phyloP scores from a whole-genome alignment of 2,329 filamentous ascomycete species.

The Talaromyces sp. region DNA sequence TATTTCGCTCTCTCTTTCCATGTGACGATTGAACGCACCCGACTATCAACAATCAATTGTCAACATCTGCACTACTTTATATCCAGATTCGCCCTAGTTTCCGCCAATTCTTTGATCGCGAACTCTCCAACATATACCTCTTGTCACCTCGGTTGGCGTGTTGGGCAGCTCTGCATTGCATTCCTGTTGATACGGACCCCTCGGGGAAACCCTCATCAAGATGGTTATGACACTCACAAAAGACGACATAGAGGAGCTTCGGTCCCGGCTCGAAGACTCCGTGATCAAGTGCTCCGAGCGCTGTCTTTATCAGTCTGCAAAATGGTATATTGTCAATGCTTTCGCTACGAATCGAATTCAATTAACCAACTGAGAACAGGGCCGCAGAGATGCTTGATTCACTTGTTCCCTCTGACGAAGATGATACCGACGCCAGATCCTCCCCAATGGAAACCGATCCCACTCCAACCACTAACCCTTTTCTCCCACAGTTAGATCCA shows the following conservation, averaged over 20 bases:
- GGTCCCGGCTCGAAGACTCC: conserved; percentile 74
- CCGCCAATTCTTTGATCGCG: not conserved
- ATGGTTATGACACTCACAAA: conserved; percentile 34
- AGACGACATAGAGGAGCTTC: conserved; percentile 53
- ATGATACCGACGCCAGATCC: conserved; percentile 56
- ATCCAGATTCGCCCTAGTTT: not conserved
- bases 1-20: not conserved
- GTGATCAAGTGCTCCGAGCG: conserved; percentile 88
- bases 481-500: conserved; percentile 57
- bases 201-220: not conserved
- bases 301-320: conserved; percentile 91
- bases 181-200: not conserved
- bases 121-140: not conserved
- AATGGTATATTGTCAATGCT: conserved; percentile 62
- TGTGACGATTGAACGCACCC: not conserved
- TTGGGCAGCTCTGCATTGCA: not conserved
- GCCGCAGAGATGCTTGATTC: conserved; percentile 89
- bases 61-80: not conserved
- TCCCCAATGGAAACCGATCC: conserved; percentile 54
- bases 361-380: conserved; percentile 48
- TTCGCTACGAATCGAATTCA: not conserved
- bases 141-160: not conserved
- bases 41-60: not conserved
- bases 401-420: conserved; percentile 57
- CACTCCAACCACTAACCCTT: conserved; percentile 47